Evolutionary conservation across 371 early-diverging fungal genomes (phyloP).

Genomic region (Rhizopus delemar): DNA sequence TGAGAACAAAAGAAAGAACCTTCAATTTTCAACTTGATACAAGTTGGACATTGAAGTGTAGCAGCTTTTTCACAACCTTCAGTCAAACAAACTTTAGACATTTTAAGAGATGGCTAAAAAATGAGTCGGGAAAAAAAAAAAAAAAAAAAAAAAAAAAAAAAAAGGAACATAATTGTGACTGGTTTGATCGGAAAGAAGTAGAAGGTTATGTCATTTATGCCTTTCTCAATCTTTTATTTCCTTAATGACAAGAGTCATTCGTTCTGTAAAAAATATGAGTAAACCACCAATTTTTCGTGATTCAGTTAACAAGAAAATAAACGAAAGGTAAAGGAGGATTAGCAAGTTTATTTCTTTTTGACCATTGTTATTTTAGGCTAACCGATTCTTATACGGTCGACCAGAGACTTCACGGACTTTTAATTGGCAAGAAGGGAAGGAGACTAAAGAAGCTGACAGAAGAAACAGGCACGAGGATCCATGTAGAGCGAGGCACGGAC

Average conservation of each 20-base stretch:
- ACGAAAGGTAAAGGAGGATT: background rate
- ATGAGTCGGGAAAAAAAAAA: background rate
- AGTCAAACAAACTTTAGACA: constrained; percentile 14
- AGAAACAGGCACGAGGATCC: constrained; percentile 38
- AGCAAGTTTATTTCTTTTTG: too few relatives aligned
- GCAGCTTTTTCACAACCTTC: constrained; percentile 74
- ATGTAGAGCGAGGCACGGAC: constrained; percentile 30
- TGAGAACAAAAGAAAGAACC: constrained; percentile 87
- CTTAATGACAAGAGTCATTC: too few relatives aligned
- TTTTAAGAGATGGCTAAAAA: background rate
- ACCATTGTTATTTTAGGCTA: too few relatives aligned
- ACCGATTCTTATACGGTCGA: constrained; percentile 31
- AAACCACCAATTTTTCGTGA: too few relatives aligned
- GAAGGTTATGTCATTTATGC: constrained; percentile 2
- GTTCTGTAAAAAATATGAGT: too few relatives aligned
- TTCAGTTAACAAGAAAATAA: constrained; percentile 2
- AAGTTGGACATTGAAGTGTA: constrained; percentile 87
- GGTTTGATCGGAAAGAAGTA: constrained; percentile 6
- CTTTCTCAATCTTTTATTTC: too few relatives aligned
- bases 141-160: constrained; percentile 6
- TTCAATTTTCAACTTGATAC: constrained; percentile 75
- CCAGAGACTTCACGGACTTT: constrained; percentile 26
- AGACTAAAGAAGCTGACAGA: constrained; percentile 31
- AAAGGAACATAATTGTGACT: background rate
- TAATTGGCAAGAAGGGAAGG: constrained; percentile 35